Conservation (phyloP, 495 filamentous ascomycete species). For the Evernia prunastri region DNA sequence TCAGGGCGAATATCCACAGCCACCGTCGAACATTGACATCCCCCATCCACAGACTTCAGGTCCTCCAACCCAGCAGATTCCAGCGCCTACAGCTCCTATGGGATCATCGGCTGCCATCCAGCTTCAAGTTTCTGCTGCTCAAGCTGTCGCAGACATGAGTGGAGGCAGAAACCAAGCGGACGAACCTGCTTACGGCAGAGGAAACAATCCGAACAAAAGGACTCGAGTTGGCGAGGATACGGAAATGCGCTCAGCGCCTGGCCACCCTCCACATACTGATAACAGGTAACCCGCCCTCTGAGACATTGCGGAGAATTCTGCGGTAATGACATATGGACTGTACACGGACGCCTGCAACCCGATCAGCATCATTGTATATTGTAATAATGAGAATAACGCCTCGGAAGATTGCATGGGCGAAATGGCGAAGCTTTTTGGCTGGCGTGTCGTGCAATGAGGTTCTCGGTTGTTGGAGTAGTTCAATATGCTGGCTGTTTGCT, state of each 20-base stretch:
- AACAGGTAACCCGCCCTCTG: conserved; percentile 4
- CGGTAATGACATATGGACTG: neutral
- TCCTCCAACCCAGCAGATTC: conserved; percentile 24
- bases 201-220: conserved; percentile 13
- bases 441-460: neutral
- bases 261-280: conserved; percentile 12
- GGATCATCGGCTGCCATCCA: conserved; percentile 30
- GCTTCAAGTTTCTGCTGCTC: conserved; percentile 37
- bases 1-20: conserved; percentile 74
- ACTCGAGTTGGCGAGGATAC: conserved; percentile 16
- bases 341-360: neutral
- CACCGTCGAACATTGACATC: conserved; percentile 61
- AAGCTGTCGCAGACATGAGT: conserved; percentile 32
- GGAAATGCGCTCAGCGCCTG: conserved; percentile 13
- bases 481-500: neutral
- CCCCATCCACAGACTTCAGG: conserved; percentile 26
- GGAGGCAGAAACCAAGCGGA: conserved; percentile 29
- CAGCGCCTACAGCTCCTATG: conserved; percentile 37
- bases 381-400: conserved; percentile 1
- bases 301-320: neutral
- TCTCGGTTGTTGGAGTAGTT: neutral
- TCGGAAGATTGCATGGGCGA: neutral
- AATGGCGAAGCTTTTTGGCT: neutral
- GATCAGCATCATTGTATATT: conserved; percentile 8
- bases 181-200: conserved; percentile 19